Conservation (phyloP, 345 rosid genomes). For the Adansonia digitata region DNA sequence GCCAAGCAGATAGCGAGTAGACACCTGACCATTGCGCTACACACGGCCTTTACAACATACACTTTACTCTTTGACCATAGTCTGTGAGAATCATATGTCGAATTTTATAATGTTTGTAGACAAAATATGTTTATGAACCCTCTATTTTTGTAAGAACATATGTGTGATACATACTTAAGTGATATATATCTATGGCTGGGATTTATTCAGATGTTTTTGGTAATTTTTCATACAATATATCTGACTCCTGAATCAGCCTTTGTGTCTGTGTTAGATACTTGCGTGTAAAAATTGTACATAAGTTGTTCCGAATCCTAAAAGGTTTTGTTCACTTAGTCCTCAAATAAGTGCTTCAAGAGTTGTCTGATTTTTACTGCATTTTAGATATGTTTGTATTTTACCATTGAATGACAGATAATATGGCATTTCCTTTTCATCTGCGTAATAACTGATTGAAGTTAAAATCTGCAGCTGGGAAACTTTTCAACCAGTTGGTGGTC, state of each 20-base stretch:
- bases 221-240: background rate
- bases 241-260: background rate
- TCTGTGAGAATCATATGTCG: background rate
- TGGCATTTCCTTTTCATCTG: background rate
- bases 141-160: background rate
- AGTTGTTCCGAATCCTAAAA: background rate
- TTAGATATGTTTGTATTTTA: background rate
- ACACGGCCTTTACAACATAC: background rate
- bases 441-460: conserved; percentile 20
- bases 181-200: background rate
- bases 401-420: background rate
- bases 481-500: conserved; percentile 88
- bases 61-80: background rate
- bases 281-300: background rate
- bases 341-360: background rate
- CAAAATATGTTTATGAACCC: background rate
- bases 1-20: too few relatives aligned
- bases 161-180: background rate
- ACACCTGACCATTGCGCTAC: too few relatives aligned
- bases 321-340: background rate
- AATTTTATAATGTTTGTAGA: background rate
- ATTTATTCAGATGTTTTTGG: background rate
- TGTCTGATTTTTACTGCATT: background rate
- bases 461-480: conserved; percentile 83
- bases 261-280: background rate